These are phyloP conservation scores for Diaporthe citrichinensis DNA, from an alignment of 2,329 filamentous ascomycete genomes.

Conservation along the genomic window DNA sequence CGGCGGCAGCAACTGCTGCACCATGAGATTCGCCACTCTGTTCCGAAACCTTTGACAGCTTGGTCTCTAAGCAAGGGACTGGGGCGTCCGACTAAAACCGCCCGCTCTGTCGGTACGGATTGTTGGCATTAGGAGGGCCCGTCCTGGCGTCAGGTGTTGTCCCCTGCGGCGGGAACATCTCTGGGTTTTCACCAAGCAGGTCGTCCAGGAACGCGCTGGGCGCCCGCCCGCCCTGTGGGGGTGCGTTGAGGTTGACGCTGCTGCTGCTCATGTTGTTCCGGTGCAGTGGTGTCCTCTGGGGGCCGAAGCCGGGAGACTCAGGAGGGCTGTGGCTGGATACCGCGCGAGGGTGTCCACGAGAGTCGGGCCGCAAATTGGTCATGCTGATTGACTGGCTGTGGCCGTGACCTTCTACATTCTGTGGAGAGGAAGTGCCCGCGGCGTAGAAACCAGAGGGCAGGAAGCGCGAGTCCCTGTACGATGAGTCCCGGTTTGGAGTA, in stretches of 20 bases:
- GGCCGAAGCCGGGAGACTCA: conserved; percentile 72
- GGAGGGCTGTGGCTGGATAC: conserved; percentile 69
- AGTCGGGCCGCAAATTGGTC: conserved; percentile 73
- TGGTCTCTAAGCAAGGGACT: conserved; percentile 35
- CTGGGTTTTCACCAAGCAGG: conserved; percentile 82
- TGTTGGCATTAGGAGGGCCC: conserved; percentile 47
- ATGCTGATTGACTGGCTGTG: conserved; percentile 70
- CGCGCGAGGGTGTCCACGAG: conserved; percentile 64
- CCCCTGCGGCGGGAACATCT: conserved; percentile 60
- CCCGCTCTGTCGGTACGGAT: conserved; percentile 41
- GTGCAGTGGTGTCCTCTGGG: conserved; percentile 54
- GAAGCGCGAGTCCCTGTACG: conserved; percentile 81
- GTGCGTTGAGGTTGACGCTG: conserved; percentile 75
- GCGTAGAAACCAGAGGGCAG: conserved; percentile 94
- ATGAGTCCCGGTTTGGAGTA: conserved; percentile 42
- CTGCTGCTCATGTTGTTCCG: conserved; percentile 70
- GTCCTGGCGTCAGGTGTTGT: conserved; percentile 44
- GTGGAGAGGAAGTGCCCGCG: conserved; percentile 73
- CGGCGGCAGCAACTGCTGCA: neutral
- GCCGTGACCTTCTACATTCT: conserved; percentile 60
- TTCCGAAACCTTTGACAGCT: conserved; percentile 40
- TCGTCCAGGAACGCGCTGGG: conserved; percentile 94
- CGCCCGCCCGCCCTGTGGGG: conserved; percentile 75
- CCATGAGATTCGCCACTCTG: conserved; percentile 36
- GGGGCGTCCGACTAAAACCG: conserved; percentile 42